These are phyloP conservation scores for Gaeumannomyces sp. DNA, from an alignment of 2,329 filamentous ascomycete genomes.

Conservation along the genomic window DNA sequence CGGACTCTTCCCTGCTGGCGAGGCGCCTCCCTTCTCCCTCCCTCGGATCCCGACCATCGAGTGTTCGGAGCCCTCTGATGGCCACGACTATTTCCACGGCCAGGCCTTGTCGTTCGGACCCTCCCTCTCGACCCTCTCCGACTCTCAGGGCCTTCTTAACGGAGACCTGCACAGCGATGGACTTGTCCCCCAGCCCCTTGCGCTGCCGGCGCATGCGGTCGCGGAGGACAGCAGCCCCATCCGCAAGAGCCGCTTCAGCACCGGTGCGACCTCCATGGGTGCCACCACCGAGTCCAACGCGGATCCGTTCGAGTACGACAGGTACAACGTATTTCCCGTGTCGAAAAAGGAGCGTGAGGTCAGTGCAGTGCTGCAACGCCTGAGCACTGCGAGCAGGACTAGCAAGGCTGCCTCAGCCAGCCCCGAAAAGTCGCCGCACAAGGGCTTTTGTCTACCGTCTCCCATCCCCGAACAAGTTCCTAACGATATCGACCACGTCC, in stretches of 20 bases:
- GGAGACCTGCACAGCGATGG: conserved; percentile 3
- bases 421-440: conserved; percentile 23
- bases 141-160: conserved; percentile 8
- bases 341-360: conserved; percentile 36
- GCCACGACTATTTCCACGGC: not conserved
- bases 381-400: conserved; percentile 20
- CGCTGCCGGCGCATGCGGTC: conserved; percentile 13
- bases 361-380: conserved; percentile 31
- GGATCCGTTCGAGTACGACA: conserved; percentile 43
- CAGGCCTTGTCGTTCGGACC: not conserved
- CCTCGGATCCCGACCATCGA: conserved; percentile 6
- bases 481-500: not conserved
- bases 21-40: conserved; percentile 3
- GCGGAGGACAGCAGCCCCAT: conserved; percentile 10
- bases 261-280: conserved; percentile 22
- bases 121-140: conserved; percentile 3
- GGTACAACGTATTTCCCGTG: conserved; percentile 31
- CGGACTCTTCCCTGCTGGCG: not conserved
- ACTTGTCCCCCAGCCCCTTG: conserved; percentile 17
- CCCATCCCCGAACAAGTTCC: conserved; percentile 13
- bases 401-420: conserved; percentile 20
- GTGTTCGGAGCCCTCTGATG: not conserved
- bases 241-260: conserved; percentile 15
- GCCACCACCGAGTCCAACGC: conserved; percentile 29
- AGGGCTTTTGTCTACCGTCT: conserved; percentile 14